Conservation (phyloP, 129 eudicot species). For the Pittosporum tobira region DNA sequence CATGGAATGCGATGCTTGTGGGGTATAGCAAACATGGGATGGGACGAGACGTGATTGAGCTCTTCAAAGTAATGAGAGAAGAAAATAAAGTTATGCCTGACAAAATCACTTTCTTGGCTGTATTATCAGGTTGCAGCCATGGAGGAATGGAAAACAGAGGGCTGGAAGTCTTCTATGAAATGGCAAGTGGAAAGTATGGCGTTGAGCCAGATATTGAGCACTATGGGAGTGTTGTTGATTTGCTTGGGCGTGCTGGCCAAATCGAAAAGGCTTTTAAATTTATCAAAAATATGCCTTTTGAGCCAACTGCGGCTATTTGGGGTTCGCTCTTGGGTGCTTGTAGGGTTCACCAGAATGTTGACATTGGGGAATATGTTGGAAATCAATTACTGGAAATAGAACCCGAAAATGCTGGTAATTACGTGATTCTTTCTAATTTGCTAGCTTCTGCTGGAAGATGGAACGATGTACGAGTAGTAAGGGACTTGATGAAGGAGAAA, state of each 20-base stretch:
- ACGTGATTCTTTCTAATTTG: conserved; percentile 67
- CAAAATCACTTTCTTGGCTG: conserved; percentile 60
- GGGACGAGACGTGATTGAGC: conserved; percentile 46
- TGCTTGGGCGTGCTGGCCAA: conserved; percentile 77
- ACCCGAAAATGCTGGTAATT: conserved; percentile 81
- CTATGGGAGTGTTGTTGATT: conserved; percentile 84
- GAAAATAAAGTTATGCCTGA: conserved; percentile 55
- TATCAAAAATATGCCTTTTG: conserved; percentile 57
- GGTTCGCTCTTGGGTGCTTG: conserved; percentile 94
- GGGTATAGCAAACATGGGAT: conserved; percentile 88
- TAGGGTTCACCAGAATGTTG: conserved; percentile 54
- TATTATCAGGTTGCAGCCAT: conserved; percentile 91
- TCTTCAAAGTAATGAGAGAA: conserved; percentile 55
- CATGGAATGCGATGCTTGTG: conserved; percentile 92
- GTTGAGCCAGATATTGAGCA: conserved; percentile 63
- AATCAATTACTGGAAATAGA: conserved; percentile 53
- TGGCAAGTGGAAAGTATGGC: conserved; percentile 35
- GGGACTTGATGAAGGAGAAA: conserved; percentile 60
- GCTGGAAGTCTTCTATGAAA: conserved; percentile 59
- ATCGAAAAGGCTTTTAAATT: conserved; percentile 62
- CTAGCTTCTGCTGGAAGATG: conserved; percentile 74
- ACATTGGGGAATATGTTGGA: conserved; percentile 59
- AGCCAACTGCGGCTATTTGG: conserved; percentile 87
- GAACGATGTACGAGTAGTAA: conserved; percentile 59
- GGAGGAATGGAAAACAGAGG: conserved; percentile 70